These are phyloP conservation scores for Acanthamoeba rhysodes DNA, from an alignment of 208 protist species.

Conservation along the genomic window DNA sequence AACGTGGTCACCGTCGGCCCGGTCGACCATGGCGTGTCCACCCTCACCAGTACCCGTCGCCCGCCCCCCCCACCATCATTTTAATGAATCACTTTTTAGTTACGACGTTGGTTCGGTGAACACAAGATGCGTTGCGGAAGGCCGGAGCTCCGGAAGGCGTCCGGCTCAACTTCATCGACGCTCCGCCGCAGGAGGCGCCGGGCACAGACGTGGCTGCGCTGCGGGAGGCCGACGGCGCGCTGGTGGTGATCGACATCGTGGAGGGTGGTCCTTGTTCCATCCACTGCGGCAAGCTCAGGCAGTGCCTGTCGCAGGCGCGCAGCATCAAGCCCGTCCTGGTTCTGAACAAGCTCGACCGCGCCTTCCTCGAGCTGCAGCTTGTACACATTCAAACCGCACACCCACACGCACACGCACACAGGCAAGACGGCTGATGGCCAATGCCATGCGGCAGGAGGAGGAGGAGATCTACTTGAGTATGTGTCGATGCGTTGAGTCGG, in stretches of 20 bases:
- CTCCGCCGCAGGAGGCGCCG: conserved; percentile 96
- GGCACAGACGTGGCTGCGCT: conserved; percentile 99
- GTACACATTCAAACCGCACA: not conserved
- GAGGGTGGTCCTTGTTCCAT: conserved; percentile 97
- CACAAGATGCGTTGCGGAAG: no score
- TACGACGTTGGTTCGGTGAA: no score
- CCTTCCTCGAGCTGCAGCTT: conserved; percentile 96
- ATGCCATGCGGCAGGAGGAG: not conserved
- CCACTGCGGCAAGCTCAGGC: conserved; percentile 99
- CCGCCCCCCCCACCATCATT: no score
- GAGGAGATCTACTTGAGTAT: conserved; percentile 93
- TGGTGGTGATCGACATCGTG: conserved; percentile 99
- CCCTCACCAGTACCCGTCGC: no score
- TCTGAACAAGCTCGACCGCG: conserved; percentile 99
- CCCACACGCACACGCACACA: no score
- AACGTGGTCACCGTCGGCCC: no score
- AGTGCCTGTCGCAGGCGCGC: conserved; percentile 96
- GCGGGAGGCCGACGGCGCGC: conserved; percentile 99
- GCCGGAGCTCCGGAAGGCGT: conserved; percentile 84
- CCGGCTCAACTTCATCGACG: conserved; percentile 99
- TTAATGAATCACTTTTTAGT: no score
- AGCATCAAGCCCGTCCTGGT: conserved; percentile 99
- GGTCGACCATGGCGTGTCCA: no score
- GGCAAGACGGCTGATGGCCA: no score
- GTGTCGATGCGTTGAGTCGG: conserved; percentile 93